phyloP scores from a whole-genome alignment of 768 basidiomycete genomes.

The Candolleomyces eurysporus region DNA sequence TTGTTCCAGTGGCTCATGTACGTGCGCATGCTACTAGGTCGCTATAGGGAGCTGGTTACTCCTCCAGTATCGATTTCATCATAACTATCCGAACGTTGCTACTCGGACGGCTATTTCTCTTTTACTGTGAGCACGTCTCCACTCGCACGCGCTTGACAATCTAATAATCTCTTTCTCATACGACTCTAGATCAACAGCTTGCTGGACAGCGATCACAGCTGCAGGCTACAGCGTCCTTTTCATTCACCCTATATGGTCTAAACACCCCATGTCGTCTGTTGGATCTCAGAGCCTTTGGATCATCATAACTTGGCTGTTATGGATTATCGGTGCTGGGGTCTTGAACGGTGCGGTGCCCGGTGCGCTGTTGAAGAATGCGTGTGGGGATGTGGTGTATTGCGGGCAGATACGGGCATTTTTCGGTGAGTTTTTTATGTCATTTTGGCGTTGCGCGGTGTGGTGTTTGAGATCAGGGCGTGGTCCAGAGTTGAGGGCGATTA shows the following conservation, averaged over 20 bases:
- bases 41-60: slow-evolving; percentile 59
- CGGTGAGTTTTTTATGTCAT: slow-evolving; percentile 28
- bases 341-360: slow-evolving; percentile 49
- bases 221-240: slow-evolving; percentile 55
- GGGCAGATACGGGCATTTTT: slow-evolving; percentile 54
- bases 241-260: slow-evolving; percentile 58
- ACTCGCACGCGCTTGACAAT: not conserved
- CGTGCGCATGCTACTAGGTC: slow-evolving; percentile 29
- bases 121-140: slow-evolving; percentile 40
- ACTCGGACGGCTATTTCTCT: slow-evolving; percentile 44
- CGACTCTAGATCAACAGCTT: slow-evolving; percentile 48
- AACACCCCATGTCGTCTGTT: slow-evolving; percentile 50
- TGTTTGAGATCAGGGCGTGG: not conserved
- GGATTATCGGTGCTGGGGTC: slow-evolving; percentile 55
- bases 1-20: not conserved
- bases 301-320: slow-evolving; percentile 56
- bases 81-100: slow-evolving; percentile 47
- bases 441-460: not conserved
- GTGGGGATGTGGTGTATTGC: slow-evolving; percentile 50
- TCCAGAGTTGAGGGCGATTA: too few species aligned
- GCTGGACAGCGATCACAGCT: slow-evolving; percentile 59
- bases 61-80: slow-evolving; percentile 51
- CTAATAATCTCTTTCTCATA: too few species aligned
- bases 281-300: slow-evolving; percentile 62
- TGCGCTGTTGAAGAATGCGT: slow-evolving; percentile 38